phyloP scores from a whole-genome alignment of 1,139 yeast genomes.

The Sugiyamaella paludigena region DNA sequence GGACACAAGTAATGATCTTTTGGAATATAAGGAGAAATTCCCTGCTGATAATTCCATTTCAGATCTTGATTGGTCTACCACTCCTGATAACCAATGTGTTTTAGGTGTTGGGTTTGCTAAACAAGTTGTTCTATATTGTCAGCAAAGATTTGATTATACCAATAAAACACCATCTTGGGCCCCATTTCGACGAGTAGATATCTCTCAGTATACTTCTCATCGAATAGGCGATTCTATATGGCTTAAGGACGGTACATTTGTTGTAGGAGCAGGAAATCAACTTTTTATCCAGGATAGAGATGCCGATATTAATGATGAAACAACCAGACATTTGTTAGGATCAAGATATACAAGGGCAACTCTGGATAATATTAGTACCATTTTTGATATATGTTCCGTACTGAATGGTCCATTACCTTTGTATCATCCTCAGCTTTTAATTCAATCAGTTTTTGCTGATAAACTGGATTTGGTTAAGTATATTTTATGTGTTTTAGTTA shows the following conservation, averaged over 20 bases:
- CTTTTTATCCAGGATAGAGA: constrained; percentile 75
- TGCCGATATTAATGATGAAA: constrained; percentile 54
- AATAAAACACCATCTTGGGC: constrained; percentile 75
- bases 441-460: constrained; percentile 70
- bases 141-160: constrained; percentile 84
- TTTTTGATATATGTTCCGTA: constrained; percentile 66
- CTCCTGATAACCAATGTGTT: constrained; percentile 66
- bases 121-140: constrained; percentile 68
- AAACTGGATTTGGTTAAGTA: constrained; percentile 56
- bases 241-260: constrained; percentile 75
- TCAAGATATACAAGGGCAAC: constrained; percentile 31
- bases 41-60: constrained; percentile 41
- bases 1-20: constrained; percentile 66
- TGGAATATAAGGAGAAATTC: constrained; percentile 57
- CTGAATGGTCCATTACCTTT: constrained; percentile 87
- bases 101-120: constrained; percentile 73
- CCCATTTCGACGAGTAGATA: constrained; percentile 69
- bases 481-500: constrained; percentile 52
- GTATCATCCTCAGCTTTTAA: constrained; percentile 86
- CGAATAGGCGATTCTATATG: constrained; percentile 85
- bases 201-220: constrained; percentile 70
- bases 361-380: constrained; percentile 43
- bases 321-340: constrained; percentile 42
- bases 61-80: constrained; percentile 78
- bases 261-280: constrained; percentile 88